Percentiles rank a stretch among this genome's conserved stretches.
These are phyloP conservation scores for Postia placenta DNA, from an alignment of 768 basidiomycete species.

Conservation along the genomic window DNA sequence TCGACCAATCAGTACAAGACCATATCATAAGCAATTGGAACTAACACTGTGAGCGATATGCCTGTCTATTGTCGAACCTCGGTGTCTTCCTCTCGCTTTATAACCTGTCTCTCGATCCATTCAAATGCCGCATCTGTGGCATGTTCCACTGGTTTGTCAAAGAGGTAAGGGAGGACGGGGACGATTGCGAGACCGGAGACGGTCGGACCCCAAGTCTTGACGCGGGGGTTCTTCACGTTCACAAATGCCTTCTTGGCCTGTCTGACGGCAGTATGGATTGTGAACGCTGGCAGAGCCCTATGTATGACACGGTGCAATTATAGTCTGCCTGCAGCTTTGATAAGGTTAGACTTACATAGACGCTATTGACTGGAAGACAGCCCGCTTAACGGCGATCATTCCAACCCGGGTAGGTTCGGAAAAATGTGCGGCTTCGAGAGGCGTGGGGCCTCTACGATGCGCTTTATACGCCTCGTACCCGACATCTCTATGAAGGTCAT, in stretches of 20 bases:
- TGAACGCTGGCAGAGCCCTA: constrained; percentile 80
- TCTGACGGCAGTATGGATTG: constrained; percentile 77
- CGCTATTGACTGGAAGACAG: constrained; percentile 74
- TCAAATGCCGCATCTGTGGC: constrained; percentile 63
- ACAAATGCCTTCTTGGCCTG: constrained; percentile 65
- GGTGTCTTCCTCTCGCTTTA: constrained; percentile 24
- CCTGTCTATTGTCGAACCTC: constrained; percentile 13
- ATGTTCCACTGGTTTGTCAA: constrained; percentile 74
- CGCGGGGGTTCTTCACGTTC: constrained; percentile 47
- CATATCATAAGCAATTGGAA: too few species aligned
- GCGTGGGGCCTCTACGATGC: constrained; percentile 57
- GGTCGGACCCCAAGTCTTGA: constrained; percentile 75
- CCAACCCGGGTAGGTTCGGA: constrained; percentile 63
- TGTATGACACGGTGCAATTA: background rate
- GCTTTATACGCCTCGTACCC: constrained; percentile 80
- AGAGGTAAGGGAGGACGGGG: constrained; percentile 69
- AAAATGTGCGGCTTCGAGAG: constrained; percentile 61
- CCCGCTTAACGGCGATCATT: constrained; percentile 71
- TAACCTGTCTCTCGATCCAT: constrained; percentile 56
- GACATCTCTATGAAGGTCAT: constrained; percentile 45
- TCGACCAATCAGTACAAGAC: too few species aligned
- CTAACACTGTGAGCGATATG: too few species aligned
- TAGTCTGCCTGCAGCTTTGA: constrained; percentile 4
- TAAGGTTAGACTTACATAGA: constrained; percentile 53
- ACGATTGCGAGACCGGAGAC: constrained; percentile 67